These are phyloP conservation scores for Fusarium sp. DNA, from an alignment of 2,329 filamentous ascomycete species.

Conservation along the genomic window DNA sequence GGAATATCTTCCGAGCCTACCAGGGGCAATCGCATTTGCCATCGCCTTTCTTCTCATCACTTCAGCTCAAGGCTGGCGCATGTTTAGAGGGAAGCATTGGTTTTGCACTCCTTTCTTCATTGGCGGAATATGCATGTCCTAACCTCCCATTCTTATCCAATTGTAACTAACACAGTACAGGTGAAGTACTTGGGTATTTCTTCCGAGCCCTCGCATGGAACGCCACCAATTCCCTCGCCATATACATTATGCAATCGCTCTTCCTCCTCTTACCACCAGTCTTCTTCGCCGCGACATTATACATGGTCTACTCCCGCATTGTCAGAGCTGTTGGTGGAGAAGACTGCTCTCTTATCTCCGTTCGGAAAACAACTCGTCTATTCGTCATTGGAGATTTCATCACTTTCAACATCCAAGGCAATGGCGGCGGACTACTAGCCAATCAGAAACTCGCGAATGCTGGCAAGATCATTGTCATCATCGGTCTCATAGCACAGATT, in stretches of 20 bases:
- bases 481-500: slow-evolving; percentile 2
- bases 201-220: slow-evolving; percentile 26
- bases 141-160: fast-evolving
- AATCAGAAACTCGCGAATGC: not conserved
- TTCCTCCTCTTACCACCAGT: slow-evolving; percentile 29
- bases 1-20: slow-evolving; percentile 57
- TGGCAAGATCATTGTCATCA: slow-evolving; percentile 20
- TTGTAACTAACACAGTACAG: not conserved
- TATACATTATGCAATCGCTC: slow-evolving; percentile 33
- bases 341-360: slow-evolving; percentile 7
- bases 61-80: slow-evolving; percentile 55
- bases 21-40: slow-evolving; percentile 59
- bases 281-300: slow-evolving; percentile 35
- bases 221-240: slow-evolving; percentile 10
- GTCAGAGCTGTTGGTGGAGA: slow-evolving; percentile 13
- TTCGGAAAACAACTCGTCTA: slow-evolving; percentile 21
- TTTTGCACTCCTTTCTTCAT: slow-evolving; percentile 62
- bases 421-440: slow-evolving; percentile 17
- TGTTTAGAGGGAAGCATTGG: slow-evolving; percentile 59
- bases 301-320: slow-evolving; percentile 33
- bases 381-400: slow-evolving; percentile 32
- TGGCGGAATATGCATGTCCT: slow-evolving; percentile 58
- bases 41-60: slow-evolving; percentile 59
- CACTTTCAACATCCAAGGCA: slow-evolving; percentile 28
- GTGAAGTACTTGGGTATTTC: slow-evolving; percentile 29